phyloP scores from a whole-genome alignment of 2,329 filamentous ascomycete genomes.

The Colletotrichum filicis region DNA sequence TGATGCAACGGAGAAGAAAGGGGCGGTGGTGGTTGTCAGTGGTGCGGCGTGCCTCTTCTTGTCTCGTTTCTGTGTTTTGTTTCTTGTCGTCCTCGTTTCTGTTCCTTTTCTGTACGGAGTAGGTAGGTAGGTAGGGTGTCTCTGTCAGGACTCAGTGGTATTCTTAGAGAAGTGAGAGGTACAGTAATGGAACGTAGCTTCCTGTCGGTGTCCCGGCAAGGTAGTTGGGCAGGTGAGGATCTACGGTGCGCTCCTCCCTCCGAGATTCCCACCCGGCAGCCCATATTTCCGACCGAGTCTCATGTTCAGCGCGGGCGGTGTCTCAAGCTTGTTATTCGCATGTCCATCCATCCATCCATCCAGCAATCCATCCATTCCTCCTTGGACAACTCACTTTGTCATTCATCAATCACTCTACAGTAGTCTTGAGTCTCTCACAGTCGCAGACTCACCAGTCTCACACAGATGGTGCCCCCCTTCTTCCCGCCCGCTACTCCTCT shows the following conservation, averaged over 20 bases:
- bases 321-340: not conserved
- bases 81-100: not conserved
- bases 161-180: too few species aligned
- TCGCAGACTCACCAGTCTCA: not conserved
- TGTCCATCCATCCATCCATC: not conserved
- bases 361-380: not conserved
- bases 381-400: not conserved
- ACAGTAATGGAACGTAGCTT: not conserved
- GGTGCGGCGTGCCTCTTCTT: too few species aligned
- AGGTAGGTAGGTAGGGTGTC: not conserved
- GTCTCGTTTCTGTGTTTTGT: not conserved
- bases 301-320: not conserved
- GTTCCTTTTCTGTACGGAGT: not conserved
- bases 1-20: not conserved
- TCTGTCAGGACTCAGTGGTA: not conserved
- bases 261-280: not conserved
- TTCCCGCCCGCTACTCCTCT: not conserved
- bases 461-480: not conserved
- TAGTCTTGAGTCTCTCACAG: not conserved
- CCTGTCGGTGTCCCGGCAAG: constrained; percentile 3
- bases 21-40: too few species aligned
- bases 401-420: not conserved
- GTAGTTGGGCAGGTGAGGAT: constrained; percentile 23
- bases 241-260: constrained; percentile 10
- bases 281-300: not conserved